These are phyloP conservation scores for Sarocladium kiliense DNA, from an alignment of 2,329 filamentous ascomycete species.

Conservation along the genomic window DNA sequence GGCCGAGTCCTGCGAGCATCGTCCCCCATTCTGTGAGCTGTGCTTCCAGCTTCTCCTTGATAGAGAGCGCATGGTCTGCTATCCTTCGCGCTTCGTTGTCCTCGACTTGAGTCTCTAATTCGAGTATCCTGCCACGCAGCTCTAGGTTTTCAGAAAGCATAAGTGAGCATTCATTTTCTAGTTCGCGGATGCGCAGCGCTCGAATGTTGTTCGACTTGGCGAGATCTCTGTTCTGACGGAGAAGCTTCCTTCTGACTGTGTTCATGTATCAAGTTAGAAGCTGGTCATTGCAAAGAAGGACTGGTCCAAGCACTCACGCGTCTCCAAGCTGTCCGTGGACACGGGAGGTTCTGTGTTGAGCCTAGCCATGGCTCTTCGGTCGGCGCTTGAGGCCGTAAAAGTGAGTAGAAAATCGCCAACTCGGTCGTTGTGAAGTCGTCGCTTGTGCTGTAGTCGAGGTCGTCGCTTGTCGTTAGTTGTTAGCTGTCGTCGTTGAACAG, in stretches of 20 bases:
- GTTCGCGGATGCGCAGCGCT: conserved; percentile 67
- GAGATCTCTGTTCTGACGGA: conserved; percentile 80
- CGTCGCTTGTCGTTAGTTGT: neutral
- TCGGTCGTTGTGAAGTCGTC: neutral
- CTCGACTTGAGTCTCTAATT: conserved; percentile 62
- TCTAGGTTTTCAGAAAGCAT: conserved; percentile 75
- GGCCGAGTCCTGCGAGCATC: conserved; percentile 61
- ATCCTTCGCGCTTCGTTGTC: conserved; percentile 54
- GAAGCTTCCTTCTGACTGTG: conserved; percentile 72
- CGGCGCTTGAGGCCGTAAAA: conserved; percentile 18
- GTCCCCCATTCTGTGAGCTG: conserved; percentile 67
- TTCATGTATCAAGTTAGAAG: neutral
- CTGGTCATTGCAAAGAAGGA: conserved; percentile 8
- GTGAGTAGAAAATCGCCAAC: neutral
- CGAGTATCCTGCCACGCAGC: conserved; percentile 64
- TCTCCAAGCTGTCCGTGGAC: conserved; percentile 66
- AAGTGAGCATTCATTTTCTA: conserved; percentile 71
- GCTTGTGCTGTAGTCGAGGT: neutral
- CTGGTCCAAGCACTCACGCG: conserved; percentile 47
- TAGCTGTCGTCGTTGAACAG: neutral
- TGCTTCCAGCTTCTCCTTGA: conserved; percentile 65
- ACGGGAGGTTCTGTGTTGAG: conserved; percentile 68
- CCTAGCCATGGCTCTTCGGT: conserved; percentile 61
- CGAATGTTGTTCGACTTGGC: conserved; percentile 74
- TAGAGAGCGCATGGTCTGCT: conserved; percentile 61